phyloP scores from a whole-genome alignment of 2,329 filamentous ascomycete genomes.

The Ascochyta viciae-villosae region DNA sequence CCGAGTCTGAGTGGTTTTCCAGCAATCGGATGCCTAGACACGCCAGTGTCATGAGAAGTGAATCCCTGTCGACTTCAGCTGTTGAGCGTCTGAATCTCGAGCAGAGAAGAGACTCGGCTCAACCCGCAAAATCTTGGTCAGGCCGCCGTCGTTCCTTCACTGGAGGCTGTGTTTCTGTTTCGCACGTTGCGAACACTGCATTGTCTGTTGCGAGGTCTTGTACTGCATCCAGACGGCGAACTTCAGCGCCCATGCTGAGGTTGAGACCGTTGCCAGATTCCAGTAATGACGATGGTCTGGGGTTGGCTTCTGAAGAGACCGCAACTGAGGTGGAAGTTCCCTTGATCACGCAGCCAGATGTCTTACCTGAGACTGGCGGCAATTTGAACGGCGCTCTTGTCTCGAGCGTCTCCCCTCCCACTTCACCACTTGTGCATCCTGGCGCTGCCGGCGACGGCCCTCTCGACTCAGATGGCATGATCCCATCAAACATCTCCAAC shows the following conservation, averaged over 20 bases:
- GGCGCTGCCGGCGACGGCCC: background rate
- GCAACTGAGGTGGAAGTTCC: background rate
- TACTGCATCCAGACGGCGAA: background rate
- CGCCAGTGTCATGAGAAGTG: background rate
- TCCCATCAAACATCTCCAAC: background rate
- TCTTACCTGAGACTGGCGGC: background rate
- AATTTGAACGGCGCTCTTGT: background rate
- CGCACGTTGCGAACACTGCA: background rate
- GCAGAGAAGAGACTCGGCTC: conserved; percentile 1
- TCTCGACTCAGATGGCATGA: background rate
- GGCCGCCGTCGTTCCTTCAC: background rate
- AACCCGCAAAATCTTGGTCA: background rate
- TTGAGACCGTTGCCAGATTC: background rate
- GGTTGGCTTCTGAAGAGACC: background rate
- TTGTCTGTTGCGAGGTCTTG: too few species aligned
- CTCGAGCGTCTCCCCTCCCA: background rate
- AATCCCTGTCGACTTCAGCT: background rate
- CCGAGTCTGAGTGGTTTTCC: too few species aligned
- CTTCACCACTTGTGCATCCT: background rate
- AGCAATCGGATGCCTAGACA: too few species aligned
- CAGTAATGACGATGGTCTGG: background rate
- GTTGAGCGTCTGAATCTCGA: background rate
- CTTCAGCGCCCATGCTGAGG: background rate
- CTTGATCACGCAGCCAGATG: background rate
- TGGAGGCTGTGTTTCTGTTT: background rate